Evolutionary conservation across 2,329 filamentous ascomycete genomes (phyloP), one percentile per base, ranked within the genome.

Genomic region (Torrubiellomyces zombiae): DNA sequence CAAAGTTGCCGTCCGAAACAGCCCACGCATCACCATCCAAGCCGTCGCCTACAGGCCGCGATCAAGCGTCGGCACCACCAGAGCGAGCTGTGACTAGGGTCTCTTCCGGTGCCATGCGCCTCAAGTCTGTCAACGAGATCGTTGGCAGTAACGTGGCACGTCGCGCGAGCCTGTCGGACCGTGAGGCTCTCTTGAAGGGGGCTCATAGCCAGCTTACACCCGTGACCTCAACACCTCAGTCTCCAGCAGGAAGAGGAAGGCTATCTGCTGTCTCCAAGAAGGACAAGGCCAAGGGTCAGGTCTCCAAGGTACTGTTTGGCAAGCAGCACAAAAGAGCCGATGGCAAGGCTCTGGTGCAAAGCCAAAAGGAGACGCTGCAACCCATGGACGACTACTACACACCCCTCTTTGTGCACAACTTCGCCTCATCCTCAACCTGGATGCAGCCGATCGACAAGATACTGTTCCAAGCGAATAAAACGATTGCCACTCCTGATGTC

Each of bases 381-480:
- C 55, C 62, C 1, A 57, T 59, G 4, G 68, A 72, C 23, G 69
- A 75, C 38, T 75, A 75, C 40, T 74, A 73, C 33, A 69, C 63
- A 9, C 67, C 70, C 5, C 53, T 67, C 22, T 75, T 71, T 30
- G 56, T 72, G 4, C 63, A 70, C 28, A 62, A 63, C 17, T 67
- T 67, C 38, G 55, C 64, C 21, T 49, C 60, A 34, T 55, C 58
- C 26, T 57, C 61, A 23, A 60, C 58, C 25, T 70, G 67, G 58
- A 69, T 72, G 56, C 69, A 69, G 28, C 60, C 64, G 1, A 52
- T 75, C 7, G 69, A 79, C 28, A 75, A 80, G 20, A 63, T 95
- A 0, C 58, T 95, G 4, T 67, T 75, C 28, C 76, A 80, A 21
- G 80, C 85, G 4, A 78, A 85, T 42, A 98, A 98, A 47, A 92